Conservation (phyloP, 306 rosid species). For the Rubus idaeus region DNA sequence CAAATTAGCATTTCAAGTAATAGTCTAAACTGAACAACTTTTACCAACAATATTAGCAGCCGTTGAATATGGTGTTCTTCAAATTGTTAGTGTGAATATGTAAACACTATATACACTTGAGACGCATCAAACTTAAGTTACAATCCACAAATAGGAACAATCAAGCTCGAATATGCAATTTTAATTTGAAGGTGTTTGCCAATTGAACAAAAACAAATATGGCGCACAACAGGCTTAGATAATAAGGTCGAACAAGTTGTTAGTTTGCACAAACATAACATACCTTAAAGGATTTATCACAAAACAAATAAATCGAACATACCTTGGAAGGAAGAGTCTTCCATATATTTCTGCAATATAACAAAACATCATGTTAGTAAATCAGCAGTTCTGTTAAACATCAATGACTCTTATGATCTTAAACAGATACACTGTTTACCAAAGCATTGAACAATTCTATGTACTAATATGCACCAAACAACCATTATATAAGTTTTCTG, state of each 20-base stretch:
- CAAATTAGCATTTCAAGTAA: not conserved
- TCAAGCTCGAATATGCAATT: not conserved
- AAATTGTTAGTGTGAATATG: not conserved
- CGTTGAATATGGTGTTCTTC: not conserved
- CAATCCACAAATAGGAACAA: not conserved
- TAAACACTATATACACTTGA: not conserved
- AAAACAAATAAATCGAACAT: conserved; percentile 13
- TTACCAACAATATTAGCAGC: not conserved
- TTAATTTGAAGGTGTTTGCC: not conserved
- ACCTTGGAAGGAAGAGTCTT: conserved; percentile 93
- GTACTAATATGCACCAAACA: conserved; percentile 20
- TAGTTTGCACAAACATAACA: not conserved
- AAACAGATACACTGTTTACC: conserved; percentile 17
- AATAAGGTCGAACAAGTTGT: too few species aligned
- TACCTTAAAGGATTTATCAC: conserved; percentile 53
- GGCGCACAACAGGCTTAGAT: too few species aligned
- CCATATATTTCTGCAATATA: conserved; percentile 78
- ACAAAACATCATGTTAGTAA: conserved; percentile 24
- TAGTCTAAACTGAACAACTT: not conserved
- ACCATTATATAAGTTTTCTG: conserved; percentile 1
- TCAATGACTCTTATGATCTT: conserved; percentile 19
- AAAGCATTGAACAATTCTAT: conserved; percentile 20
- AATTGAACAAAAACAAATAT: not conserved
- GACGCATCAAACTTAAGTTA: not conserved
- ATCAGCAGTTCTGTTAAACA: not conserved